Evolutionary conservation across 2,329 filamentous ascomycete species (phyloP).

Genomic region (Penicillium verrucosum): DNA sequence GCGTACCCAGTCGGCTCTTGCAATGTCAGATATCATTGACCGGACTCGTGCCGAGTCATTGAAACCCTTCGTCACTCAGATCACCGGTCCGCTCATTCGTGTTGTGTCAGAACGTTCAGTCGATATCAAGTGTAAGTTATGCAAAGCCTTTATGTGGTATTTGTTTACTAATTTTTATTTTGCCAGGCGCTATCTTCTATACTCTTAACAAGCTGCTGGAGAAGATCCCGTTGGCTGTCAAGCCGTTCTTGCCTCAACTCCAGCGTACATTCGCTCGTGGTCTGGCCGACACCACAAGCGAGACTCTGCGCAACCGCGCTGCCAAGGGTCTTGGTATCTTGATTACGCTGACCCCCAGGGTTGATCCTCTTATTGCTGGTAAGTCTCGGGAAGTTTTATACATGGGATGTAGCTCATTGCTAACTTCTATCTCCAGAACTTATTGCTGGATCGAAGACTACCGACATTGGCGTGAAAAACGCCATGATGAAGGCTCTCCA

Average conservation of each 20-base stretch:
- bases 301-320: constrained; percentile 78
- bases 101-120: constrained; percentile 95
- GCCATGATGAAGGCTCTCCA: constrained; percentile 97
- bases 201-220: constrained; percentile 93
- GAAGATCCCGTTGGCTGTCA: constrained; percentile 92
- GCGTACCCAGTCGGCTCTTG: constrained; percentile 83
- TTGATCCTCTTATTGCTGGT: constrained; percentile 81
- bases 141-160: neutral
- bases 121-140: constrained; percentile 69
- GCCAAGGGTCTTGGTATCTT: constrained; percentile 92
- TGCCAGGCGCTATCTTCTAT: constrained; percentile 75
- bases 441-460: constrained; percentile 90
- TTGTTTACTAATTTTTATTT: constrained; percentile 19
- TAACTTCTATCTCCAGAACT: constrained; percentile 59
- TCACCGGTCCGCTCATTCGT: constrained; percentile 94
- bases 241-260: constrained; percentile 93
- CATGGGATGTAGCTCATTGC: neutral
- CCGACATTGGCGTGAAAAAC: constrained; percentile 79
- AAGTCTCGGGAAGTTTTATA: constrained; percentile 13
- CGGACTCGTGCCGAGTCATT: constrained; percentile 82
- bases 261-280: constrained; percentile 97
- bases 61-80: constrained; percentile 94
- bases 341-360: constrained; percentile 90
- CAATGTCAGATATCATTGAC: constrained; percentile 93
- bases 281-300: constrained; percentile 87